These are phyloP conservation scores for Tolypocladium inflatum DNA, from an alignment of 2,329 filamentous ascomycete genomes.

Conservation along the genomic window DNA sequence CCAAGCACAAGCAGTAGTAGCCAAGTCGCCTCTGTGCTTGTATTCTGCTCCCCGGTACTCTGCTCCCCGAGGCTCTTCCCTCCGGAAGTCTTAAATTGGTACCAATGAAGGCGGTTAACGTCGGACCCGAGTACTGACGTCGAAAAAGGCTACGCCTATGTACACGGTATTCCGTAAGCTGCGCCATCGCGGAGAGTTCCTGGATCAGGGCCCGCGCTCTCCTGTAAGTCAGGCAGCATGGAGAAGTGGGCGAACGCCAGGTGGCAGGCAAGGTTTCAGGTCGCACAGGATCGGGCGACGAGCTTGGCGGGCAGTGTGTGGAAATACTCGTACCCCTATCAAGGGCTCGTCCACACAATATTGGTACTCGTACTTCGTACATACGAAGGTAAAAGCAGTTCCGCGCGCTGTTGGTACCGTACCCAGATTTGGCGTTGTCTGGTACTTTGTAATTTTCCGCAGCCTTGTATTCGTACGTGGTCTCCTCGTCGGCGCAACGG, in stretches of 20 bases:
- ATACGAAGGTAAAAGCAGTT: background rate
- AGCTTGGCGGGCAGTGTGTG: background rate
- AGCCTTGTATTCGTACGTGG: too few species aligned
- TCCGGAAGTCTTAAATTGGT: background rate
- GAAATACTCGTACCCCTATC: background rate
- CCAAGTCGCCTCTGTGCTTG: background rate
- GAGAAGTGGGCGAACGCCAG: background rate
- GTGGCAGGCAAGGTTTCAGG: constrained; percentile 2
- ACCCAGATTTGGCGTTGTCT: background rate
- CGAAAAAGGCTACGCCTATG: background rate
- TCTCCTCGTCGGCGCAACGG: background rate
- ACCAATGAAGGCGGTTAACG: background rate
- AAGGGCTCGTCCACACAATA: background rate
- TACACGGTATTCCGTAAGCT: background rate
- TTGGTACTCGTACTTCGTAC: background rate
- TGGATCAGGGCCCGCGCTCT: background rate
- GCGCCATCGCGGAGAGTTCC: background rate
- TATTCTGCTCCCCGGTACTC: too few species aligned
- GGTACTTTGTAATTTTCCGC: too few species aligned
- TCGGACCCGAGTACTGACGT: background rate
- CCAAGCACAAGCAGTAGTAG: background rate
- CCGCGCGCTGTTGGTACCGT: background rate
- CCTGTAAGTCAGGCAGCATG: background rate
- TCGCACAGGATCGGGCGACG: background rate
- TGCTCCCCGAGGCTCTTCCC: background rate